phyloP scores from a whole-genome alignment of 2,329 filamentous ascomycete genomes.

The Diaporthe destruens region DNA sequence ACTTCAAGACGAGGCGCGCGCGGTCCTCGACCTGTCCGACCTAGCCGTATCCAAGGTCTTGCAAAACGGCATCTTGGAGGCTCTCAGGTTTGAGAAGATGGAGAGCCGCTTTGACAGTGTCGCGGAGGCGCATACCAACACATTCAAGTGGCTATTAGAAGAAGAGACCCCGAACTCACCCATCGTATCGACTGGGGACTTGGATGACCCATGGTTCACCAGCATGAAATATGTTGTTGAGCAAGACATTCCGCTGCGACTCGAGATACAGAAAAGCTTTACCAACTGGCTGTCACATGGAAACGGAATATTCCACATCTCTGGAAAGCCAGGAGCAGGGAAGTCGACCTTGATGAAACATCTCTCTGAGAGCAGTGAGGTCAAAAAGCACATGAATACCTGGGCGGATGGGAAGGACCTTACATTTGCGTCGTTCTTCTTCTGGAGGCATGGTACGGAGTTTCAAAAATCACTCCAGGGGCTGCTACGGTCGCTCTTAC shows the following conservation, averaged over 20 bases:
- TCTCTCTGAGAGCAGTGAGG: slow-evolving; percentile 39
- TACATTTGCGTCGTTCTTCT: slow-evolving; percentile 44
- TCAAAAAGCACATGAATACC: slow-evolving; percentile 31
- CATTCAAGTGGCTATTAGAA: slow-evolving; percentile 30
- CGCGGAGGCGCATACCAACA: slow-evolving; percentile 9
- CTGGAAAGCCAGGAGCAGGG: slow-evolving; percentile 47
- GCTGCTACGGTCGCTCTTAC: slow-evolving; percentile 43
- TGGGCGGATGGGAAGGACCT: slow-evolving; percentile 41
- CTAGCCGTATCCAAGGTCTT: slow-evolving; percentile 9
- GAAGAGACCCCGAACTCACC: neutral
- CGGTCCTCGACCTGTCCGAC: slow-evolving; percentile 16
- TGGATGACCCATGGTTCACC: neutral
- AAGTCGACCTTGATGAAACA: slow-evolving; percentile 49
- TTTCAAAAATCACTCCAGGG: slow-evolving; percentile 44
- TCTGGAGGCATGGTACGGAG: slow-evolving; percentile 44
- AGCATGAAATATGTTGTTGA: neutral
- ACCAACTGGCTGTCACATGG: slow-evolving; percentile 40
- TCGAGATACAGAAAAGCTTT: slow-evolving; percentile 12
- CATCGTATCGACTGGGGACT: neutral
- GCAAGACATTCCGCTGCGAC: neutral
- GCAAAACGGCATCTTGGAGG: slow-evolving; percentile 14
- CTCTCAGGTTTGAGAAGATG: slow-evolving; percentile 19
- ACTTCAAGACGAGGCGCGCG: slow-evolving; percentile 12
- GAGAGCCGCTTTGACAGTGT: slow-evolving; percentile 11
- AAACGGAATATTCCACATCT: slow-evolving; percentile 44